phyloP scores from a whole-genome alignment of 257 asterid genomes.

The Avicennia marina region DNA sequence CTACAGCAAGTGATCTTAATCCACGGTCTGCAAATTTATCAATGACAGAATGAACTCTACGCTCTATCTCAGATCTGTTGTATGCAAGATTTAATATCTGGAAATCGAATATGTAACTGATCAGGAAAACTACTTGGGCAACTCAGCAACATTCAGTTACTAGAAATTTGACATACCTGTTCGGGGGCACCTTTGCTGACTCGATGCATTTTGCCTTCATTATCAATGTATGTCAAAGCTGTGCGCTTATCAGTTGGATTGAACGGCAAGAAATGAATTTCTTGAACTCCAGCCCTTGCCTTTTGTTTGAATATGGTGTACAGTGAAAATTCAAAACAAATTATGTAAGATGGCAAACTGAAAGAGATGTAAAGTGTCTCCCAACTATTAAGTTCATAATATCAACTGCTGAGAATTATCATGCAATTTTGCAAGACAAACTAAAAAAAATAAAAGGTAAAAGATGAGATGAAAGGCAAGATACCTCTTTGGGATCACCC shows the following conservation, averaged over 20 bases:
- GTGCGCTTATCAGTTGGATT: constrained; percentile 93
- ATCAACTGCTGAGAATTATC: too few relatives aligned
- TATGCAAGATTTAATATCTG: constrained; percentile 46
- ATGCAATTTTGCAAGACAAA: not conserved
- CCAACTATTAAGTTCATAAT: too few relatives aligned
- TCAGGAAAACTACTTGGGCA: constrained; percentile 15
- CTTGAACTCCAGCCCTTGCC: constrained; percentile 95
- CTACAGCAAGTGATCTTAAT: constrained; percentile 51
- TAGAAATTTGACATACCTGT: constrained; percentile 50
- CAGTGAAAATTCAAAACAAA: constrained; percentile 8
- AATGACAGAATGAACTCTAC: constrained; percentile 42
- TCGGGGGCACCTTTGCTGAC: constrained; percentile 98
- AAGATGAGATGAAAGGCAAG: not conserved
- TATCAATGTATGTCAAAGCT: constrained; percentile 69
- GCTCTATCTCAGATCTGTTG: constrained; percentile 50
- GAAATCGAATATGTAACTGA: constrained; percentile 15
- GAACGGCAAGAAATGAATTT: constrained; percentile 86
- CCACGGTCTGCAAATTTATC: constrained; percentile 54
- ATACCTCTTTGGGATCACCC: constrained; percentile 77
- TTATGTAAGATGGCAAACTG: constrained; percentile 9
- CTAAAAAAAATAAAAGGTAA: not conserved
- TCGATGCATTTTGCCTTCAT: constrained; percentile 75
- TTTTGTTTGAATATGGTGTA: constrained; percentile 16
- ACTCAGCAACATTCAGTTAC: constrained; percentile 3
- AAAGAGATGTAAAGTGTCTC: too few relatives aligned